Conservation (phyloP, 208 protist species). For the Leishmania lainsoni region DNA sequence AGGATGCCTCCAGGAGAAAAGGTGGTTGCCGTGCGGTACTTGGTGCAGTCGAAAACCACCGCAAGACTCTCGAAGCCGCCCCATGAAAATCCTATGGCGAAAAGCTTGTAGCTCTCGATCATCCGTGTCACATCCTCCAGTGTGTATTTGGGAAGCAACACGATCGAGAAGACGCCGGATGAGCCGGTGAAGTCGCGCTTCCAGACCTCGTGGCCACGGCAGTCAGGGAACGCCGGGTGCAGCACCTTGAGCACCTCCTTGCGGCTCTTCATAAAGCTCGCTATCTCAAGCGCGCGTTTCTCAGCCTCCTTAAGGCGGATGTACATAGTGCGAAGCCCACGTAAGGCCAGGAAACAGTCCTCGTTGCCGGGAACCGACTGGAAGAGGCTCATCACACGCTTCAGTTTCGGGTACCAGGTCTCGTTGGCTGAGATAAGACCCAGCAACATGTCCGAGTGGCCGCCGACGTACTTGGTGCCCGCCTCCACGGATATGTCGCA, state of each 20-base stretch:
- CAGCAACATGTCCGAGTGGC: slow-evolving; percentile 41
- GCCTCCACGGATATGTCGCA: slow-evolving; percentile 46
- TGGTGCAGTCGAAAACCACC: slow-evolving; percentile 34
- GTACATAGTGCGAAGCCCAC: slow-evolving; percentile 40
- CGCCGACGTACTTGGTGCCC: slow-evolving; percentile 41
- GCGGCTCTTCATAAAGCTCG: slow-evolving; percentile 21
- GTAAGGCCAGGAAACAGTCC: slow-evolving; percentile 39
- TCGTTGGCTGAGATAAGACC: slow-evolving; percentile 37
- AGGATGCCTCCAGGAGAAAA: slow-evolving; percentile 29
- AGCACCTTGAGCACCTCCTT: slow-evolving; percentile 33
- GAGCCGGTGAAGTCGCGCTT: slow-evolving; percentile 41
- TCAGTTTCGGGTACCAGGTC: slow-evolving; percentile 29
- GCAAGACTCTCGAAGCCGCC: slow-evolving; percentile 39
- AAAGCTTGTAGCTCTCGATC: slow-evolving; percentile 28
- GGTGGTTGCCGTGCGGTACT: slow-evolving; percentile 31
- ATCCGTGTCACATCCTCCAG: slow-evolving; percentile 25
- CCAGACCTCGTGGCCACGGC: slow-evolving; percentile 34
- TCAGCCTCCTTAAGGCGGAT: slow-evolving; percentile 34
- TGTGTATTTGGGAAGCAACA: slow-evolving; percentile 30
- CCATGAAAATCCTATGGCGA: slow-evolving; percentile 37
- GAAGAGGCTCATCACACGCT: slow-evolving; percentile 20
- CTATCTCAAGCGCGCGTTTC: slow-evolving; percentile 24
- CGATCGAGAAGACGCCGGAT: slow-evolving; percentile 26
- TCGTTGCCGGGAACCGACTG: slow-evolving; percentile 34
- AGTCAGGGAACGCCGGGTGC: slow-evolving; percentile 31